Base-by-base conservation (phyloP, 768 basidiomycete genomes). In the Leccinum sublutescens region DNA sequence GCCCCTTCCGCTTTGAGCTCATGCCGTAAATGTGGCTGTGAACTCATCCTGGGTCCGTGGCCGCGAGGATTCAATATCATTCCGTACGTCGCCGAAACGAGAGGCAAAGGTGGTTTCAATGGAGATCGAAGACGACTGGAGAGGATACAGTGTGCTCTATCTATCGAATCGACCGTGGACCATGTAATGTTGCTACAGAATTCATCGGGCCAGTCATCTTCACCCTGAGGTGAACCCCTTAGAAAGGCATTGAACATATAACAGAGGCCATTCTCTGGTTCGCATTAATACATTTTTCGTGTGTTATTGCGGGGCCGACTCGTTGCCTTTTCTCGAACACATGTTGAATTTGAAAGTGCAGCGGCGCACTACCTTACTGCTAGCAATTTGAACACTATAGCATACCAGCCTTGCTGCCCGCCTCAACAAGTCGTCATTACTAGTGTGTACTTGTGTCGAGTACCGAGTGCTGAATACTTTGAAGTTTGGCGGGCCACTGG, bases 21-120 rank as follows among this genome's bases (percentile, higher is more conserved):
- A 61, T 74, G 67, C 73, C 69, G 69, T 69, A 74, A 69, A 60
- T 43, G 71, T 72, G 72, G 71, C 71, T 74, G 72, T 71, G 65
- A 60, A 52, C 40, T 76, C 19, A 14, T 5, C 34, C 50, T 14
- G 5, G 6, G 8, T 9, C 49, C 23, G 29, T n/a, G 25, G 21
- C 15, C 4, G 48, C 48, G 48, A 15, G 21, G 21, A 27, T 9
- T 49, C 15, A 49, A 25, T 27, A 7, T 29, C 29, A 29, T 47
- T 21, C 21, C 45, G 45, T 47, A 47, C 21, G 45, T 47, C 21
- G 45, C 19, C 21, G 45, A 31, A 15, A 6, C 21, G 12, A 17
- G 27, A 50, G 17, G 49, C 40, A 43, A 17, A 27, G 25, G 17
- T 17, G 11, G 9, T n/a, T 19, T 56, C 56, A 57, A 7, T 7